Evolutionary conservation across 345 rosid species (phyloP).

Genomic region (Citrus reticulata): DNA sequence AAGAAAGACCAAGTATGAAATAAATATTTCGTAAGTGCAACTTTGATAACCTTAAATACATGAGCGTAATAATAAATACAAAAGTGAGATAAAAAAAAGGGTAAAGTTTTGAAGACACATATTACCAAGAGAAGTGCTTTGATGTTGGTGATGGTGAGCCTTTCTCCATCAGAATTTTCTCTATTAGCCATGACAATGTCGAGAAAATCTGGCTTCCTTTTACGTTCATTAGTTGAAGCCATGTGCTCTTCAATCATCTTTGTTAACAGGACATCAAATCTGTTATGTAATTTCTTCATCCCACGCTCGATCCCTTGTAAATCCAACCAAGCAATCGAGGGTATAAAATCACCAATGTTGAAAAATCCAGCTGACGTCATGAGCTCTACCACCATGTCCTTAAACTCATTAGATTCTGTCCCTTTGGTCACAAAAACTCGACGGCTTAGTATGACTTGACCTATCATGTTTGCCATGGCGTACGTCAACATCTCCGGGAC

Average conservation of each 20-base stretch:
- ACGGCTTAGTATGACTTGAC: constrained; percentile 46
- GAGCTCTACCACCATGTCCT: constrained; percentile 61
- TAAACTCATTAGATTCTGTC: constrained; percentile 43
- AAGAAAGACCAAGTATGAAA: no score
- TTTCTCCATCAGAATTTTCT: constrained; percentile 25
- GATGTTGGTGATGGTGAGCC: constrained; percentile 36
- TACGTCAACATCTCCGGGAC: constrained; percentile 46
- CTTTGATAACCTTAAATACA: no score
- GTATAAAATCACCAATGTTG: constrained; percentile 58
- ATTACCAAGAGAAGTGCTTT: constrained; percentile 56
- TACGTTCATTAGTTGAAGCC: constrained; percentile 27
- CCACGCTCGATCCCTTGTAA: constrained; percentile 53
- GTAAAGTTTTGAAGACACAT: background rate
- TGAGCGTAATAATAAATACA: no score
- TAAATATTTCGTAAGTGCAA: no score
- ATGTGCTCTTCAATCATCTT: constrained; percentile 51
- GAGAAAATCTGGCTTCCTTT: constrained; percentile 52
- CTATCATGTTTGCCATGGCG: constrained; percentile 56
- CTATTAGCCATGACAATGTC: constrained; percentile 36
- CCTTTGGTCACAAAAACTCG: constrained; percentile 45
- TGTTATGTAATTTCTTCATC: constrained; percentile 50
- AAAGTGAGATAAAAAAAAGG: no score
- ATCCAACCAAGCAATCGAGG: constrained; percentile 62
- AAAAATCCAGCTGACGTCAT: constrained; percentile 49
- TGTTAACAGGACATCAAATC: constrained; percentile 38